These are phyloP conservation scores for Fraxinus angustifolia DNA, from an alignment of 305 asterid species.

Conservation along the genomic window DNA sequence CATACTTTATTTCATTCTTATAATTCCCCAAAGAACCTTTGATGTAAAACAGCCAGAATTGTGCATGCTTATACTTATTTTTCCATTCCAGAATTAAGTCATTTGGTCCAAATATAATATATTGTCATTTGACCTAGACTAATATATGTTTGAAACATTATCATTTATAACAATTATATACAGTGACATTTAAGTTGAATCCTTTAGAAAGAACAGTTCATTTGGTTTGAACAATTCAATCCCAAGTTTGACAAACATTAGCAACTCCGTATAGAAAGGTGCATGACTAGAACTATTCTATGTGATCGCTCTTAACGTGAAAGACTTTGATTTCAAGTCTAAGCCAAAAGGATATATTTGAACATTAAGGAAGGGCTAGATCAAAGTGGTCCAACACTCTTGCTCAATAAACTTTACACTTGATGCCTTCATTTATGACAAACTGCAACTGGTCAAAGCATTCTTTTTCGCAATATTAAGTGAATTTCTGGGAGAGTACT, in stretches of 20 bases:
- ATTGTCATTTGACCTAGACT: background rate
- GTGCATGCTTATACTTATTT: background rate
- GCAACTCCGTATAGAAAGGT: background rate
- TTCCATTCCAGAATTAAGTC: background rate
- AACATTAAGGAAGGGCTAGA: background rate
- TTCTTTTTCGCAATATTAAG: background rate
- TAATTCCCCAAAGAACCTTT: background rate
- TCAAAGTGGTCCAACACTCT: background rate
- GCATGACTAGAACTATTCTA: background rate
- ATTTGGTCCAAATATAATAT: background rate
- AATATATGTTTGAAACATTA: background rate
- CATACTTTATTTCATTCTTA: background rate
- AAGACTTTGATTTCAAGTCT: background rate
- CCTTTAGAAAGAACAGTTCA: background rate
- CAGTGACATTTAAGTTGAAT: background rate
- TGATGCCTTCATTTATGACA: background rate
- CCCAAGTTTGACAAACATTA: background rate
- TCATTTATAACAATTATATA: background rate
- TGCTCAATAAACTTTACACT: background rate
- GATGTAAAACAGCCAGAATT: background rate
- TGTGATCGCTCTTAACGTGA: background rate
- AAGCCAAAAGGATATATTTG: background rate
- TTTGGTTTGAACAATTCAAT: background rate
- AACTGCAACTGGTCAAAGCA: background rate
- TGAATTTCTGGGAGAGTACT: background rate